Evolutionary conservation across 441 rosid genomes (phyloP).

Genomic region (Populus hybrid): DNA sequence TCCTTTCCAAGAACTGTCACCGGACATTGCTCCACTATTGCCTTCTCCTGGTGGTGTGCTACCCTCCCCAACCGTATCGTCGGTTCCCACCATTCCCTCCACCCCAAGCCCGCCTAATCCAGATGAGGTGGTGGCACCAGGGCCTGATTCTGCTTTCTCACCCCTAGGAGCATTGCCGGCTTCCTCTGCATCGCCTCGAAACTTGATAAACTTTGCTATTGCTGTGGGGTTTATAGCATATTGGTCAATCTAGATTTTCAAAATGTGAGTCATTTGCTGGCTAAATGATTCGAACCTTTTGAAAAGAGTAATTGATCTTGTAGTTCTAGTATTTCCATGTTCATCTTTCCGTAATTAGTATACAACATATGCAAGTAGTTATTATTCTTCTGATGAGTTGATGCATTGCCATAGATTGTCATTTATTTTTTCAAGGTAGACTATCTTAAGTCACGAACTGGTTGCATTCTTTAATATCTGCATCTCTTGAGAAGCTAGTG

Average conservation of each 20-base stretch:
- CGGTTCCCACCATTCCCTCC: conserved; percentile 76
- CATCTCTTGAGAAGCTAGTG: neutral
- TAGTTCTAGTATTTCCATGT: conserved; percentile 3
- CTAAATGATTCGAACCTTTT: neutral
- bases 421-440: no score
- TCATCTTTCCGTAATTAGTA: neutral
- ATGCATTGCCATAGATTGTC: neutral
- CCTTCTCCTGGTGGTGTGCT: conserved; percentile 61
- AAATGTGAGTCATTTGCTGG: neutral
- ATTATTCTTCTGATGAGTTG: neutral
- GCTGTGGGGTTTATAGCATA: conserved; percentile 22
- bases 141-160: conserved; percentile 36
- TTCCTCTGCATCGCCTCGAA: conserved; percentile 32
- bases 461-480: no score
- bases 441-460: neutral
- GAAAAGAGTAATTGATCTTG: neutral
- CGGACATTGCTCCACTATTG: conserved; percentile 75
- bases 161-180: conserved; percentile 48
- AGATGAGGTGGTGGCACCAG: conserved; percentile 18
- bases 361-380: conserved; percentile 18
- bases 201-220: conserved; percentile 13
- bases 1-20: conserved; percentile 51
- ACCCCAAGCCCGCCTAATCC: conserved; percentile 70
- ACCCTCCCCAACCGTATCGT: conserved; percentile 40
- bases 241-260: conserved; percentile 30